Conservation (phyloP, 805 yeast genomes). For the Monosporozyma siamensis region DNA sequence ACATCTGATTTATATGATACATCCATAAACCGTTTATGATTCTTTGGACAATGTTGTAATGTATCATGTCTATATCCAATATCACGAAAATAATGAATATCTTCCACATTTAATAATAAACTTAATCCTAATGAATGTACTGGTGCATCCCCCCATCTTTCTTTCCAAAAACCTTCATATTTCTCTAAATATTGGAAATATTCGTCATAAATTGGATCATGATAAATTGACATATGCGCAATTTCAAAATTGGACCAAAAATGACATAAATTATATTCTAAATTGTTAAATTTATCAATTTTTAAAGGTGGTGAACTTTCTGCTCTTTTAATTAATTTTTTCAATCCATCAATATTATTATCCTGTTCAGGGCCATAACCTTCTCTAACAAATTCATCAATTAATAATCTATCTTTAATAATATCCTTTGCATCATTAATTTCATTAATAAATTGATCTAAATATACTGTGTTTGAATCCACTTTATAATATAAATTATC, state of each 20-base stretch:
- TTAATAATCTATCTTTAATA: slow-evolving; percentile 24
- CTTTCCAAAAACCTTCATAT: slow-evolving; percentile 76
- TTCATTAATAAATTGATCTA: slow-evolving; percentile 26
- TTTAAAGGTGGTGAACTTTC: slow-evolving; percentile 21
- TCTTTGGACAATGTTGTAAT: slow-evolving; percentile 74
- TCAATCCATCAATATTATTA: slow-evolving; percentile 25
- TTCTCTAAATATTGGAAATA: slow-evolving; percentile 63
- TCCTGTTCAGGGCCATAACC: slow-evolving; percentile 4
- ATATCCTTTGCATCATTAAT: slow-evolving; percentile 14
- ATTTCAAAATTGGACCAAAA: slow-evolving; percentile 94
- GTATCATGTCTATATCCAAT: slow-evolving; percentile 82
- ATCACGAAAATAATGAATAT: slow-evolving; percentile 85
- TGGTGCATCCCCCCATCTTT: slow-evolving; percentile 98
- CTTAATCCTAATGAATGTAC: slow-evolving; percentile 83
- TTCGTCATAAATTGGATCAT: slow-evolving; percentile 50
- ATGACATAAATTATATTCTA: slow-evolving; percentile 71
- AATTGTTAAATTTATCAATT: slow-evolving; percentile 54
- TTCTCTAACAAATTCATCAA: slow-evolving; percentile 24
- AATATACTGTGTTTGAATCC: slow-evolving; percentile 12
- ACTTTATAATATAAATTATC: background rate
- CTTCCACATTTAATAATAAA: slow-evolving; percentile 54
- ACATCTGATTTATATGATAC: slow-evolving; percentile 32
- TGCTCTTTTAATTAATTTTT: slow-evolving; percentile 33
- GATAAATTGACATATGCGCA: slow-evolving; percentile 70
- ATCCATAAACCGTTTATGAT: slow-evolving; percentile 20